A percentile compares a stretch with the other conserved stretches of the same genome.
phyloP scores from a whole-genome alignment of 306 rosid genomes.

The Lithocarpus polystachyus region DNA sequence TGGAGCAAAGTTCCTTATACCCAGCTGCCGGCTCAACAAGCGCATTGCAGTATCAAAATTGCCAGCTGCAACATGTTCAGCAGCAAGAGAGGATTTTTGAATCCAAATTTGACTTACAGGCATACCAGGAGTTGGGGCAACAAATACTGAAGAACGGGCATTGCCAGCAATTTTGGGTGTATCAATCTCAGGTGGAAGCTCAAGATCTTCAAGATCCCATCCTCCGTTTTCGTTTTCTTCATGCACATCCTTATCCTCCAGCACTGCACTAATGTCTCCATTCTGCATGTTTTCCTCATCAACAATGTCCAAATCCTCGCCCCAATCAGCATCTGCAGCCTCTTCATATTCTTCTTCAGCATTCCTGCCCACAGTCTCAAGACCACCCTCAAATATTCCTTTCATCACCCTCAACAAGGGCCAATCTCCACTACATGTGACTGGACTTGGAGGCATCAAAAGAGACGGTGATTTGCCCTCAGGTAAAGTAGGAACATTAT shows the following conservation, averaged over 20 bases:
- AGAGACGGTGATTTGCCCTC: slow-evolving; percentile 73
- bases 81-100: slow-evolving; percentile 89
- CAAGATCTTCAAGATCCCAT: slow-evolving; percentile 91
- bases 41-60: slow-evolving; percentile 93
- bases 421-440: slow-evolving; percentile 83
- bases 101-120: slow-evolving; percentile 89
- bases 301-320: slow-evolving; percentile 71
- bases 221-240: slow-evolving; percentile 74
- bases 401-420: slow-evolving; percentile 82
- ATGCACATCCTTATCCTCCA: slow-evolving; percentile 54
- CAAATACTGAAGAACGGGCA: slow-evolving; percentile 54
- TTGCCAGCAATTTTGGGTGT: slow-evolving; percentile 63
- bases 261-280: slow-evolving; percentile 52
- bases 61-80: slow-evolving; percentile 95
- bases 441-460: slow-evolving; percentile 71
- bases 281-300: slow-evolving; percentile 60
- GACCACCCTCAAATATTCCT: slow-evolving; percentile 82
- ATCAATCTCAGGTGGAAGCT: slow-evolving; percentile 78
- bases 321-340: slow-evolving; percentile 73
- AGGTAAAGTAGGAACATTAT: slow-evolving; percentile 67
- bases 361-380: slow-evolving; percentile 44
- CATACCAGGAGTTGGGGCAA: slow-evolving; percentile 90
- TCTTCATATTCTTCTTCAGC: slow-evolving; percentile 64
- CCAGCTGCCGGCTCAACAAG: slow-evolving; percentile 82
- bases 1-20: slow-evolving; percentile 70